A percentile compares a stretch with the other conserved stretches of the same genome.
Conservation (phyloP, 345 rosid species). For the Corymbia maculata region DNA sequence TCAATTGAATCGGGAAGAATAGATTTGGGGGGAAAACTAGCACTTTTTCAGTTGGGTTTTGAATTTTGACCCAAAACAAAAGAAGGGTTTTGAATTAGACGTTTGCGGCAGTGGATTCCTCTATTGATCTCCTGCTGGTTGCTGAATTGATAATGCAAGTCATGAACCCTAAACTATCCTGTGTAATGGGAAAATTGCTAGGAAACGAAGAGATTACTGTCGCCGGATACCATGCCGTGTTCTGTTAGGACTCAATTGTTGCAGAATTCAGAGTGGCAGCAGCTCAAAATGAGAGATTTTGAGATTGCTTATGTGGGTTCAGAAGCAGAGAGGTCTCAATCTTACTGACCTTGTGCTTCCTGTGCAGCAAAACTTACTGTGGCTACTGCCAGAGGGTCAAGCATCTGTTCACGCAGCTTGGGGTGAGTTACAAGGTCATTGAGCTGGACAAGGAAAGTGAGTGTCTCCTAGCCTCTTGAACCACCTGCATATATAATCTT, state of each 20-base stretch:
- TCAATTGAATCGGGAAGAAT: not conserved
- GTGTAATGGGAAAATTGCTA: not conserved
- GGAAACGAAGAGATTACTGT: not conserved
- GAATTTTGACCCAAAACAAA: no score
- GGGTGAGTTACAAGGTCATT: slow-evolving; percentile 32
- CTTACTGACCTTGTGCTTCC: not conserved
- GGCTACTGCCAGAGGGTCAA: slow-evolving; percentile 52
- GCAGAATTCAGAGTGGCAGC: not conserved
- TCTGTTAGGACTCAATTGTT: not conserved
- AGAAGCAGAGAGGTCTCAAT: not conserved
- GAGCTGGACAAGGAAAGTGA: slow-evolving; percentile 42
- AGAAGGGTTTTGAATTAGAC: not conserved
- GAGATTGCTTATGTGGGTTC: not conserved
- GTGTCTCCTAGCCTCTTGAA: not conserved
- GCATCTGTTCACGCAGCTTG: slow-evolving; percentile 43
- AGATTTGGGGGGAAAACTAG: not conserved
- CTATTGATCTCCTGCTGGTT: not conserved
- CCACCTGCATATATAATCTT: not conserved
- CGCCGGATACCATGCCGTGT: not conserved
- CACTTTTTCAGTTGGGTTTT: not conserved
- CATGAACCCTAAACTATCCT: no score
- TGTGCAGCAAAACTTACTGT: slow-evolving; percentile 61
- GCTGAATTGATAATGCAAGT: not conserved
- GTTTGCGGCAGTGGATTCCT: not conserved
- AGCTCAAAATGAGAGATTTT: not conserved